These are phyloP conservation scores for Candida ulmi DNA, from an alignment of 805 yeast genomes.

Conservation along the genomic window DNA sequence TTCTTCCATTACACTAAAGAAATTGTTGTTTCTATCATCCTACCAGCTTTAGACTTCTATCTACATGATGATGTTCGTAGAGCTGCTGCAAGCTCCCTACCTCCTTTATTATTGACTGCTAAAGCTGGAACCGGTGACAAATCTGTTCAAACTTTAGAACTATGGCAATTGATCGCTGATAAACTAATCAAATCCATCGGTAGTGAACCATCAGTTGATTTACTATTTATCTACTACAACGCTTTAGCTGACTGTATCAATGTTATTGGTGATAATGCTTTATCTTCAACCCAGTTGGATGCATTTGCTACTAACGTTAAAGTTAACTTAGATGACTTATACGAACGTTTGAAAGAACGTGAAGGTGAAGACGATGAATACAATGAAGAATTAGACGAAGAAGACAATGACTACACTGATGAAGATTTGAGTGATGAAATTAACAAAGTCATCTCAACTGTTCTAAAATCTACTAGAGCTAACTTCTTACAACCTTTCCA, in stretches of 20 bases:
- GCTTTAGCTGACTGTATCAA: conserved; percentile 63
- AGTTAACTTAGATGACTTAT: conserved; percentile 58
- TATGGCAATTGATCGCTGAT: conserved; percentile 68
- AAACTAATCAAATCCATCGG: conserved; percentile 64
- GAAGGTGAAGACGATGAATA: conserved; percentile 79
- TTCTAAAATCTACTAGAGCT: conserved; percentile 58
- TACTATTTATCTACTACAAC: conserved; percentile 71
- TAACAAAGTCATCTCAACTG: conserved; percentile 63
- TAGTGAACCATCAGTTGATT: conserved; percentile 78
- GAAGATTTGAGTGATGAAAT: conserved; percentile 87
- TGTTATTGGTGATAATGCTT: conserved; percentile 58
- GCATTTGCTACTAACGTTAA: conserved; percentile 55
- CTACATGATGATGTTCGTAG: conserved; percentile 93
- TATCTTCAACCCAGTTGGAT: conserved; percentile 49
- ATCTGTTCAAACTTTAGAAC: conserved; percentile 53
- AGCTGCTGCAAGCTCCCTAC: conserved; percentile 80
- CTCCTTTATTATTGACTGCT: conserved; percentile 67
- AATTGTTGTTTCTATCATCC: conserved; percentile 68
- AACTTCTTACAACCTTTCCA: conserved; percentile 63
- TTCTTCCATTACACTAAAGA: conserved; percentile 82
- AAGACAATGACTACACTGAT: conserved; percentile 77
- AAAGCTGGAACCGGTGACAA: conserved; percentile 40
- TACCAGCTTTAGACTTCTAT: conserved; percentile 87
- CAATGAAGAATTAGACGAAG: conserved; percentile 82
- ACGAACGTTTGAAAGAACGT: conserved; percentile 64